phyloP scores from a whole-genome alignment of 148 eudicot species.

The Camellia japonica region DNA sequence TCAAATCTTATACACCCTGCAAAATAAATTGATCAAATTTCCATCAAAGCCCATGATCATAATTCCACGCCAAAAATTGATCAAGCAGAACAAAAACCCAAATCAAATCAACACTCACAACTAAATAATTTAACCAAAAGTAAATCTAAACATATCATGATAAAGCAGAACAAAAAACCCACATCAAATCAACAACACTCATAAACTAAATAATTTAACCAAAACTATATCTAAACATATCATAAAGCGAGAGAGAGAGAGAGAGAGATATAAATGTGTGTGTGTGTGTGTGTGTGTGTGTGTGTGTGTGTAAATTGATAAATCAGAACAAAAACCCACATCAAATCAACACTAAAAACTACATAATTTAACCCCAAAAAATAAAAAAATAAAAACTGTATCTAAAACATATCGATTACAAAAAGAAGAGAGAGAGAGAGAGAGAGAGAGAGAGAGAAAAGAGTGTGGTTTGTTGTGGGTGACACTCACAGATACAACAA shows the following conservation, averaged over 20 bases:
- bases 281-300: no score
- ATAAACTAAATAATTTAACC: background rate
- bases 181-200: background rate
- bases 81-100: background rate
- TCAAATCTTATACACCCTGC: background rate
- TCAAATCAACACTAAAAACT: no score
- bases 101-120: background rate
- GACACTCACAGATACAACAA: conserved; percentile 67
- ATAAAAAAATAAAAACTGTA: no score
- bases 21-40: background rate
- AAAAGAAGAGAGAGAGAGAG: background rate
- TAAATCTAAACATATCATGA: background rate
- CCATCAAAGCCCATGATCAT: background rate
- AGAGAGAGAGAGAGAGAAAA: background rate
- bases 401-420: background rate
- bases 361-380: no score
- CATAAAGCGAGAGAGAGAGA: background rate
- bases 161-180: background rate
- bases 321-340: background rate
- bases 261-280: no score
- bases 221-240: background rate
- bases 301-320: no score
- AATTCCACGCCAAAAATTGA: background rate
- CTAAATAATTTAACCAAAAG: background rate
- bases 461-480: background rate